Evolutionary conservation across 2,329 filamentous ascomycete genomes (phyloP).

Genomic region (Alternaria dauci): DNA sequence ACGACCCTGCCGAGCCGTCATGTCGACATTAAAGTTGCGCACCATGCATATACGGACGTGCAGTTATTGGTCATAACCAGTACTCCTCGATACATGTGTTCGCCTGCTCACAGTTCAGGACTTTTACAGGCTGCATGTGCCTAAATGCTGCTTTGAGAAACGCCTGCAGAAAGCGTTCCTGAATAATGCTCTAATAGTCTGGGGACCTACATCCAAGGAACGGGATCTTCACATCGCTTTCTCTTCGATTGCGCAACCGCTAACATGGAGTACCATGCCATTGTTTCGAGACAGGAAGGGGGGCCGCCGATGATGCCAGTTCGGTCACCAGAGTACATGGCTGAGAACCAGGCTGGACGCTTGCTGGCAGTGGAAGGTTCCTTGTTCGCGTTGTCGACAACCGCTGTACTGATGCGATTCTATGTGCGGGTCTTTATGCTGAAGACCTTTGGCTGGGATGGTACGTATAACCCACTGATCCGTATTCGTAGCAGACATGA

Average conservation of each 20-base stretch:
- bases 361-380: slow-evolving; percentile 53
- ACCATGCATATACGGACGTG: slow-evolving; percentile 17
- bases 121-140: slow-evolving; percentile 12
- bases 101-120: slow-evolving; percentile 3
- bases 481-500: background rate
- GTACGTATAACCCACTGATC: slow-evolving; percentile 13
- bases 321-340: slow-evolving; percentile 42
- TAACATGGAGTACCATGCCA: slow-evolving; percentile 14
- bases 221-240: background rate
- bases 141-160: slow-evolving; percentile 3
- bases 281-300: slow-evolving; percentile 18
- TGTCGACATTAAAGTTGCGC: slow-evolving; percentile 19
- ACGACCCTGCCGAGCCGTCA: slow-evolving; percentile 9
- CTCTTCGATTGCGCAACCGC: background rate
- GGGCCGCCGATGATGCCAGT: slow-evolving; percentile 15
- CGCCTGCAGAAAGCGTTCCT: background rate
- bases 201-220: background rate
- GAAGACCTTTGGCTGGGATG: slow-evolving; percentile 34
- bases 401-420: slow-evolving; percentile 25
- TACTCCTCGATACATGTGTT: slow-evolving; percentile 3
- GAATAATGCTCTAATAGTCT: slow-evolving; percentile 6
- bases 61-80: slow-evolving; percentile 10
- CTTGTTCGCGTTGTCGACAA: slow-evolving; percentile 47
- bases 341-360: slow-evolving; percentile 47
- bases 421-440: slow-evolving; percentile 33